Evolutionary conservation across 1,284 basidiomycete genomes (phyloP), one percentile per base, ranked within the genome.

Genomic region (Rhizoctonia solani): DNA sequence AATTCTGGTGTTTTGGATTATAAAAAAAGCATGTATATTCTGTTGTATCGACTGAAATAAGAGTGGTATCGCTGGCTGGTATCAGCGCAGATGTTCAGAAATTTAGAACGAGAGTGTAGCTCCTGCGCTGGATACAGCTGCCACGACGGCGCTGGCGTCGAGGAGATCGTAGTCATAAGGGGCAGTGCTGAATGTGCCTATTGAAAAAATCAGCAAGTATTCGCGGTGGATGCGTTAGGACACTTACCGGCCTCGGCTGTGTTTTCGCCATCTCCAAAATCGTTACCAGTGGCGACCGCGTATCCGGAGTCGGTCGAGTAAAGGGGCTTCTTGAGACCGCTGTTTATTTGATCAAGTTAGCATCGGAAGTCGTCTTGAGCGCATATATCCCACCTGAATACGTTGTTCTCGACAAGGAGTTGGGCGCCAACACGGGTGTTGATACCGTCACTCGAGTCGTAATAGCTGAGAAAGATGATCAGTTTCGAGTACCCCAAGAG

Each of bases 321-420:
- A 19, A 56, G 39, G 1, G 54, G 54, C 54, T 56, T 56, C 21
- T 29, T 29, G 25, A 42, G 4, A n/a, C n/a, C n/a, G 41, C 41
- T 44, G 14, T 44, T 44, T 11, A 34, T 11, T 44, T 16, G n/a
- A 44, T 44, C 4, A 44, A 16, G n/a, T 44, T 4, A 44, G 14
- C n/a, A 44, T 44, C 14, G 19, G 5, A 21, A 21, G 8, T 39
- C 16, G 16, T 8, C 16, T 8, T 8, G 37, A 44, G 41, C 5
- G 19, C 41, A 4, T 5, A 44, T 44, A n/a, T 16, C 41, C 41
- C 14, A 44, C 41, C 41, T 44, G 41, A 44, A 44, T 16, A 81
- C 78, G 69, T 81, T 81, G 76, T 81, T 81, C 73, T 82, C 77
- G 54, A 82, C 79, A 13, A 70, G 55, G 4, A 44, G 41, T 54